Evolutionary conservation across 164 flowering plant genomes (phyloP), one percentile per base, ranked within the genome.

Genomic region (Cinnamomum micranthum): DNA sequence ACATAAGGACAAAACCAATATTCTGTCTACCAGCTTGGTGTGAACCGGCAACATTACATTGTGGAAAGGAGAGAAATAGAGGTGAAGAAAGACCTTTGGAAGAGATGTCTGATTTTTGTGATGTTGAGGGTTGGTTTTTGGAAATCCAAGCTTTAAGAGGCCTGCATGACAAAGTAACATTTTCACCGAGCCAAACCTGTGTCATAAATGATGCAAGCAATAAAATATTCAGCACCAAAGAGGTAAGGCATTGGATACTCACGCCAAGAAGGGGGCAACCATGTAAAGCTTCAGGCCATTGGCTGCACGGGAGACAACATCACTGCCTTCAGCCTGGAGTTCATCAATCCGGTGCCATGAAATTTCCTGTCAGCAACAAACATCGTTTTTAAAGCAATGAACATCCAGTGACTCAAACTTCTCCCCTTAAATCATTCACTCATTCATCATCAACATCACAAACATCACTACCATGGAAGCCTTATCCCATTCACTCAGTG

Each of bases 321-420:
- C 94, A 77, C 79, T 81, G 78, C 85, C 85, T 58, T 89, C 90
- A 63, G 97, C 86, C 33, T 82, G 90, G 77, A 93, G 93, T 28
- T 95, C 97, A 79, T 92, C 98, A 73, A 95, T 80, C 62, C 97
- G 89, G 19, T 87, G 91, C 99, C 99, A 95, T 52, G 99, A 87
- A 74, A 95, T 95, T 86, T 93, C 97, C 99, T 95, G 86, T 77
- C 75, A 33, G 19, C 50, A 52, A 58, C 6, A 25, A 23, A 66
- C 58, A 55, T 55, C 60, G 1, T 41, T 41, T 41, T 41, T 41
- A 41, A 41, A 41, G 47, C 11, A 41, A 41, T 0, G 2, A 41
- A 41, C 11, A 9, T 41, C 47, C 47, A 41, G 10, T 41, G 47
- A 41, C 10, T 41, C 11, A 41, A 35, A 41, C 2, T 41, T 41